These are phyloP conservation scores for Didymella keratinophila DNA, from an alignment of 2,329 filamentous ascomycete species.

Conservation along the genomic window DNA sequence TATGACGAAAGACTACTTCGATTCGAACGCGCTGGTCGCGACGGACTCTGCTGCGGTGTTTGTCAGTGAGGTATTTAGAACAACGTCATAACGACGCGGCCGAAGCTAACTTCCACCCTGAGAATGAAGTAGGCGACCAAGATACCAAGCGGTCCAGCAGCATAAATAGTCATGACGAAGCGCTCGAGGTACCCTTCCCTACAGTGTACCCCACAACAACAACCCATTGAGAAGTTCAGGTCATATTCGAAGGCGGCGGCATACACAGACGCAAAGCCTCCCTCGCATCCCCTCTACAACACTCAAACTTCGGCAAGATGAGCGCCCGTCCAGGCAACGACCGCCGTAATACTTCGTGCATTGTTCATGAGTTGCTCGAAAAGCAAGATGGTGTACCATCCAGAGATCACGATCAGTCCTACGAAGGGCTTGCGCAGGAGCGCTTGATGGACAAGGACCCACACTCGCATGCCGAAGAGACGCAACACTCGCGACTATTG, in stretches of 20 bases:
- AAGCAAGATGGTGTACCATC: conserved; percentile 49
- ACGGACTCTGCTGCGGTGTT: conserved; percentile 21
- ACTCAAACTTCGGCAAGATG: conserved; percentile 19
- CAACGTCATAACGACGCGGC: conserved; percentile 32
- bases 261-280: conserved; percentile 68
- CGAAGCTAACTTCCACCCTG: conserved; percentile 47
- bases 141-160: conserved; percentile 40
- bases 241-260: conserved; percentile 63
- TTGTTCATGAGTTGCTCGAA: conserved; percentile 67
- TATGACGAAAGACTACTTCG: conserved; percentile 37
- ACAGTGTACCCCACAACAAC: not conserved
- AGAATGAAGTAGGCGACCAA: conserved; percentile 40
- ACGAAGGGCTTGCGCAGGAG: conserved; percentile 47
- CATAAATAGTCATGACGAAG: conserved; percentile 49
- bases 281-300: conserved; percentile 54
- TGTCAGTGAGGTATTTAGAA: conserved; percentile 37
- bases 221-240: conserved; percentile 50
- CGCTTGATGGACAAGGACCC: conserved; percentile 55
- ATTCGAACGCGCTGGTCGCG: conserved; percentile 25
- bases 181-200: conserved; percentile 50
- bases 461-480: conserved; percentile 43
- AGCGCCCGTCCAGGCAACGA: conserved; percentile 46
- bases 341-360: conserved; percentile 62
- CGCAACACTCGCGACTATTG: conserved; percentile 73
- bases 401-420: conserved; percentile 35